Conservation (phyloP, 176 grass and related monocot genomes). For the Thalia dealbata region DNA sequence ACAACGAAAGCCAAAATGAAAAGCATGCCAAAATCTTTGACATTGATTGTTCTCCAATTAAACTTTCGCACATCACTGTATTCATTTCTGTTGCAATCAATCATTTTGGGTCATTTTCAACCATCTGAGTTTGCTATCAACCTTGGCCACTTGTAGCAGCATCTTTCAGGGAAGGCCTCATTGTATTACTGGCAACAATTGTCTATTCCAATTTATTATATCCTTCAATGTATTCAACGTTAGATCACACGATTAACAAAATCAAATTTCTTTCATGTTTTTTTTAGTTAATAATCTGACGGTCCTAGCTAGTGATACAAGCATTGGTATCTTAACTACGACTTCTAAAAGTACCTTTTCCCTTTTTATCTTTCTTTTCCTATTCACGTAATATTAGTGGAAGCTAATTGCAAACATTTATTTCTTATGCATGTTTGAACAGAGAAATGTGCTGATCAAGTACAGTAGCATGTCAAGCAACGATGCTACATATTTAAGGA, state of each 20-base stretch:
- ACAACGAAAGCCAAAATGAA: neutral
- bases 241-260: neutral
- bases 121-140: no score
- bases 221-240: neutral
- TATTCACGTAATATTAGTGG: neutral
- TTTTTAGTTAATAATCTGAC: no score
- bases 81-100: no score
- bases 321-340: neutral
- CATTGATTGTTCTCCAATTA: neutral
- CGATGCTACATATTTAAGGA: slow-evolving; percentile 1
- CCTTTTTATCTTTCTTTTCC: neutral
- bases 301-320: neutral
- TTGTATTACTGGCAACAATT: neutral
- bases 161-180: neutral
- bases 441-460: no score
- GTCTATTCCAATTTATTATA: neutral
- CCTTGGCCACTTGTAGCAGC: no score
- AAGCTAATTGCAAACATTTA: neutral
- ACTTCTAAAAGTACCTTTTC: neutral
- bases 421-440: neutral
- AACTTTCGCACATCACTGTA: no score
- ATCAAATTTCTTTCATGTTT: neutral
- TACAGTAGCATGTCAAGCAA: slow-evolving; percentile 12
- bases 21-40: neutral
- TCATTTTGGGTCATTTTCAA: no score